Base-by-base conservation (phyloP, 306 rosid species). In the Rosa rugosa region DNA sequence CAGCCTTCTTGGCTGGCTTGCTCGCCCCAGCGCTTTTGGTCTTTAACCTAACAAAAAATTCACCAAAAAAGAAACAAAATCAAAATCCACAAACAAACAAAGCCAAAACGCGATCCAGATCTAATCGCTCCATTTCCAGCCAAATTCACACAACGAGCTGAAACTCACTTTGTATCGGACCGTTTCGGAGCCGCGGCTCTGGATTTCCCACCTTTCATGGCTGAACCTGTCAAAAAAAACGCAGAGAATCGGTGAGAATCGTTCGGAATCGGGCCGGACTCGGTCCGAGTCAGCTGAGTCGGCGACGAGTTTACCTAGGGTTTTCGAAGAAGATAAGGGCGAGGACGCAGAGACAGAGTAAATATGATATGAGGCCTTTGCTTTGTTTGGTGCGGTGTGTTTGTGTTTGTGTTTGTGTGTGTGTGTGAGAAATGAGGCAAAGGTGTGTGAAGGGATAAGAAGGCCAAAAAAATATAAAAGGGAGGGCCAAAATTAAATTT, bases 151-250 rank as follows among this genome's bases (percentile, higher is more conserved):
- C 44, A 36, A 5, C 41, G 31, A 63, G 40, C 1, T 41, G 17
- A 72, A 9, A 75, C 91, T 79, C 59, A 94, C 98, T 84, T 71
- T 44, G 78, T 72, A 42, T 92, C 92, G 5, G 88, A 16, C 49
- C 74, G 82, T 45, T 79, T 85, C 22, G 92, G 46, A 13, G 86
- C 90, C 9, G 86, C 90, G 17, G 91, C 83, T 84, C 83, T 94
- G 5, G 84, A 82, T 63, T 90, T 92, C 50, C 93, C 96, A 20
- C 89, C 89, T 63, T 86, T 88, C 97, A 89, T 93, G 82, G 59
- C 79, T 57, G 81, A 81, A 60, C 76, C 81, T 77, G 72, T 54
- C 3, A 18, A 46, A 69, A 69, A 64, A 84, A 73, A 0, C 59
- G 66, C 22, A 46, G 49, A 47, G 51, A 79, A 80, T 14, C 34